Evolutionary conservation across 2,329 filamentous ascomycete genomes (phyloP), one percentile per base, ranked within the genome.

Genomic region (Alternaria dauci): DNA sequence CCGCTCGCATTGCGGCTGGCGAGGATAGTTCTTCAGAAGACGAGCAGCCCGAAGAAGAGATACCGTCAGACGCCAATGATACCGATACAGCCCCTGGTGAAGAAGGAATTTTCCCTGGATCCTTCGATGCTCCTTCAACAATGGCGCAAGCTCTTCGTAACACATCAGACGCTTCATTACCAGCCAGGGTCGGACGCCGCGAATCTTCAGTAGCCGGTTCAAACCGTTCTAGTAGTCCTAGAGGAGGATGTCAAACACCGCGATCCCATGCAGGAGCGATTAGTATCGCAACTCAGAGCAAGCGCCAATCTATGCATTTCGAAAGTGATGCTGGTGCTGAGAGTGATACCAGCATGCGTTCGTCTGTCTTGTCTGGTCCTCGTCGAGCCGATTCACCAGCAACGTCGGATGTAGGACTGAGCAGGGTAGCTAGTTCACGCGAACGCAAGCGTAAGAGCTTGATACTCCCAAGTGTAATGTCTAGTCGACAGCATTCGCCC

Each of bases 371-470:
- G 51, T 90, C 92, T 4, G 86, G 88, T 11, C 88, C 88, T 11
- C 83, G 88, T 46, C 86, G 93, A 65, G 94, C 92, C 1, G 94
- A 97, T 62, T 99, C 95, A 0, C 95, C 95, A 20, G 70, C 70
- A 2, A 90, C 92, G 20, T 96, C 93, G 5, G 95, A 98, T 62
- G 88, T 94, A 71, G 89, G 91, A 53, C 82, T 97, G 23, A 87
- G 90, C 63, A 87, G 92, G 59, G 89, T 92, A 48, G 88, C 91
- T 32, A 94, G 91, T 74, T 89, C 91, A 42, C 87, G 91, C 59
- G 93, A 96, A 66, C 89, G 92, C 62, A 94, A 98, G 67, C 89
- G 95, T 46, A 89, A 91, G 70, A 98, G 94, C 74, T 84, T 97
- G 58, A 90, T 96, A 51, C 85, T 97, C 18, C 89, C 94, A 0